These are phyloP conservation scores for Anisodus acutangulus DNA, from an alignment of 257 asterid genomes.

Conservation along the genomic window DNA sequence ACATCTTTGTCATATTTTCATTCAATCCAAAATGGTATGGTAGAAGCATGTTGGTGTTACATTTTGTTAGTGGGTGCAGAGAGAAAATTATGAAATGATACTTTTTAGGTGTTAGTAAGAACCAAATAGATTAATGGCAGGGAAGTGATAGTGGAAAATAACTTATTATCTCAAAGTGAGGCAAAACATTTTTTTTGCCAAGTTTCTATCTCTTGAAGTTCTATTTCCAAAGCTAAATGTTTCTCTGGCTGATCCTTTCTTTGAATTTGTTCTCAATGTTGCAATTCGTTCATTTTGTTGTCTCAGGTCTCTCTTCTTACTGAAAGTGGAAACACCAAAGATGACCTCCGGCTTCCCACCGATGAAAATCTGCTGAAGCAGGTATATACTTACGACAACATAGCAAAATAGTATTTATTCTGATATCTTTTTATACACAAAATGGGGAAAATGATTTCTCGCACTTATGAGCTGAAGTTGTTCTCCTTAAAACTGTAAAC, in stretches of 20 bases:
- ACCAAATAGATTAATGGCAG: background rate
- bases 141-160: background rate
- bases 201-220: background rate
- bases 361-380: constrained; percentile 71
- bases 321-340: constrained; percentile 77
- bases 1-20: background rate
- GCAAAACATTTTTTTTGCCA: no score
- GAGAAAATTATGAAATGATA: background rate
- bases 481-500: background rate
- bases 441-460: background rate
- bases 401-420: background rate
- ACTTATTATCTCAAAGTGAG: background rate
- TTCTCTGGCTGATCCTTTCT: constrained; percentile 9
- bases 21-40: background rate
- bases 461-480: background rate
- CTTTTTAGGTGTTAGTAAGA: background rate
- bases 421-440: background rate
- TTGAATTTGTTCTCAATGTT: background rate
- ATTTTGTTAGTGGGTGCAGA: background rate
- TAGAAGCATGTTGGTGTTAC: background rate
- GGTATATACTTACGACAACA: constrained; percentile 33
- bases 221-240: background rate
- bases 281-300: constrained; percentile 1
- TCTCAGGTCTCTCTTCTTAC: constrained; percentile 77
- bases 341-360: constrained; percentile 76